A percentile compares a stretch with the other conserved stretches of the same genome.
phyloP scores from a whole-genome alignment of 2,329 filamentous ascomycete species.

The Verticillium albo-atrum region DNA sequence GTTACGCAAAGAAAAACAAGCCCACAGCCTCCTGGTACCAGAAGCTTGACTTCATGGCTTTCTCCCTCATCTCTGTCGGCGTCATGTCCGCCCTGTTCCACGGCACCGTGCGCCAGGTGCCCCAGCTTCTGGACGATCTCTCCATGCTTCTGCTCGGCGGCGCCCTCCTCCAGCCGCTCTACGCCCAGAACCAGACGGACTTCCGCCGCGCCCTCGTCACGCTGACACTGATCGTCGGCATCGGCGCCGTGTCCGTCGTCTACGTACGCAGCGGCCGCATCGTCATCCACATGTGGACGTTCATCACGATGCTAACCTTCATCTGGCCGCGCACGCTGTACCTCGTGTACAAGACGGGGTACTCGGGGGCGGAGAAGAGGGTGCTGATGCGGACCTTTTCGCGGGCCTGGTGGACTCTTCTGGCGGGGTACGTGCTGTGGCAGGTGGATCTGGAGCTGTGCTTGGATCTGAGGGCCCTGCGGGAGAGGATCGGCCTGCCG shows the following conservation, averaged over 20 bases:
- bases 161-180: constrained; percentile 45
- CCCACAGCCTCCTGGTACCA: constrained; percentile 24
- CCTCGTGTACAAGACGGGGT: constrained; percentile 25
- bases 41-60: constrained; percentile 34
- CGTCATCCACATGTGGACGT: constrained; percentile 36
- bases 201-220: constrained; percentile 24
- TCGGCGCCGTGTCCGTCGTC: constrained; percentile 34
- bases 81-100: constrained; percentile 39
- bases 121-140: constrained; percentile 50
- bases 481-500: constrained; percentile 44
- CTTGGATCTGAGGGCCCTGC: constrained; percentile 36
- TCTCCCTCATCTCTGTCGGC: constrained; percentile 35
- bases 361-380: constrained; percentile 21
- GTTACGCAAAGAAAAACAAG: constrained; percentile 26
- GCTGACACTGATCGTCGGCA: constrained; percentile 31
- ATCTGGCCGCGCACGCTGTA: constrained; percentile 28
- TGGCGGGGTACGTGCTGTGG: constrained; percentile 49
- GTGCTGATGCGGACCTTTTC: constrained; percentile 19
- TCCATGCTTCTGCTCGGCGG: constrained; percentile 52
- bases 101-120: constrained; percentile 34
- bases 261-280: constrained; percentile 38
- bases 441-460: constrained; percentile 53
- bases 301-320: constrained; percentile 25
- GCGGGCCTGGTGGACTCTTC: constrained; percentile 27
- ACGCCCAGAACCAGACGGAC: constrained; percentile 37